Base-by-base conservation (phyloP, 192 early-diverging fungal species). In the Coemansia sp. region DNA sequence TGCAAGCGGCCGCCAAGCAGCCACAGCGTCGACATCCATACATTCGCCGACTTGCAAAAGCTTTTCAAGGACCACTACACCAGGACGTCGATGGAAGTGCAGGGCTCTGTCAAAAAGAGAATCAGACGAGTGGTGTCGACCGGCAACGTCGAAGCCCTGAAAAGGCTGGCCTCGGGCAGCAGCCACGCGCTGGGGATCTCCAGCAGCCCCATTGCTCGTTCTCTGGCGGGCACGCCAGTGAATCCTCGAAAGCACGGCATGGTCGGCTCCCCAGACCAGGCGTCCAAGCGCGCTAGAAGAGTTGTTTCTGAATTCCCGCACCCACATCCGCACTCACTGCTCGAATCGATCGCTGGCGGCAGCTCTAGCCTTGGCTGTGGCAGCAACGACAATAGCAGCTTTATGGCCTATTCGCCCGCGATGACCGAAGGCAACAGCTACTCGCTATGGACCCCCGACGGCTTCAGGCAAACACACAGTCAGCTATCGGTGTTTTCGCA, bases 1-100 rank as follows among this genome's bases (percentile, higher is more conserved):
- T 88, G 88, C 47, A 85, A 85, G 57, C 86, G 86, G 65, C 69
- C 74, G 19, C 72, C 78, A 34, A 69, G 79, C 72, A 69, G 65
- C 64, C 64, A 68, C 42, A 59, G 58, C 51, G 71, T 81, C 62
- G n/a, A 52, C 39, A 61, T 68, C 48, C 61, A 32, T 18, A 71
- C 55, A 29, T 81, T 81, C 51, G 28, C 67, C 32, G 64, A 72
- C 18, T 53, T 81, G 29, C 73, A 75, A 35, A 67, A 52, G 32
- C 61, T 75, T 32, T 60, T 81, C 39, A 56, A 65, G 4, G 56
- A 61, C 24, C 61, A 72, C 58, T 81, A 81, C 53, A 81, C 73
- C 55, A 24, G 78, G 29, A 46, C 59, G 27, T 52, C 52, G 5
- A 61, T 73, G 9, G 78, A 67, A 4, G 47, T 39, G 19, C 56